A percentile compares a stretch with the other conserved stretches of the same genome.
Evolutionary conservation across 306 rosid genomes (phyloP).

Genomic region (peach (Prunus persica)): Prunus_persica_NCBIv2 NC_034009.1:27867501-27868000

Average conservation of each 20-base stretch:
- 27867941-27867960: neutral
- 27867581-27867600: neutral
- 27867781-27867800: neutral
- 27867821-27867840: neutral
- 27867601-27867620: neutral
- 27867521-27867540: neutral
- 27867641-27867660: neutral
- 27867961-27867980: neutral
- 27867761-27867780: neutral
- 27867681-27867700: neutral
- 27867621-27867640: neutral
- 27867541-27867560: neutral
- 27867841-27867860: neutral
- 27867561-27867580: neutral
- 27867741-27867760: neutral
- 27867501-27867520: neutral
- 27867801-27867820: neutral
- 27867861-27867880: neutral
- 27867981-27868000: neutral
- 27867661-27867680: neutral
- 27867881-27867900: neutral
- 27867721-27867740: neutral
- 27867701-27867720: neutral
- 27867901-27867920: too few species aligned
- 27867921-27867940: too few species aligned